Conservation (phyloP, 805 yeast species). For the Schwanniomyces sp. region DNA sequence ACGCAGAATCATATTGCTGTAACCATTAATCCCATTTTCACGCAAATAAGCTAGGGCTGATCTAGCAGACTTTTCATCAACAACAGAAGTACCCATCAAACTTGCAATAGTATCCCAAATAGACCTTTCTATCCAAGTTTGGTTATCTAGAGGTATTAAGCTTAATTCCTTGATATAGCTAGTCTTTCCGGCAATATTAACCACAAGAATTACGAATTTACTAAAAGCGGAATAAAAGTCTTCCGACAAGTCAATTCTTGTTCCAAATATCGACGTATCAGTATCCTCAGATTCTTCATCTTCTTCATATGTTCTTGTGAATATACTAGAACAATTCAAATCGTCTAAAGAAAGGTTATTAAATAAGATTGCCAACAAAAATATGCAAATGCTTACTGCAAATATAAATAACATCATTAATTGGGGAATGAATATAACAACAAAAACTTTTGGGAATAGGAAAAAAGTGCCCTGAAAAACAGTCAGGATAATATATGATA, state of each 20-base stretch:
- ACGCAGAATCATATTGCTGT: conserved; percentile 26
- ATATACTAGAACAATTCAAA: conserved; percentile 35
- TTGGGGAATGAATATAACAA: conserved; percentile 68
- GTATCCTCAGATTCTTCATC: conserved; percentile 12
- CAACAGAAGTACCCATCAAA: background rate
- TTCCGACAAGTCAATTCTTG: conserved; percentile 43
- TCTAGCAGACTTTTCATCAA: background rate
- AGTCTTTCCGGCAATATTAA: conserved; percentile 66
- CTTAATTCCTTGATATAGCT: conserved; percentile 64
- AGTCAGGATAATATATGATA: conserved; percentile 42
- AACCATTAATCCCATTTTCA: conserved; percentile 14
- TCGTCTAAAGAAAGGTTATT: conserved; percentile 43
- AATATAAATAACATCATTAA: conserved; percentile 52
- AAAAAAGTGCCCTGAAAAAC: conserved; percentile 39
- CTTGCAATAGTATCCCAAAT: conserved; percentile 16
- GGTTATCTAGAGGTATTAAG: conserved; percentile 43
- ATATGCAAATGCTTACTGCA: conserved; percentile 51
- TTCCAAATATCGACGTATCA: conserved; percentile 13
- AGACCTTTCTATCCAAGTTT: conserved; percentile 56
- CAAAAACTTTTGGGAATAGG: conserved; percentile 54
- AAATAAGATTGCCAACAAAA: conserved; percentile 57
- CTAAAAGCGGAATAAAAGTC: conserved; percentile 66
- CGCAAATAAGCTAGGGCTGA: conserved; percentile 3
- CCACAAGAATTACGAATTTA: conserved; percentile 60
- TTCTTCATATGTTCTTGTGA: conserved; percentile 23